Base-by-base conservation (phyloP, 345 rosid species). In the Arabis hirsuta region DNA sequence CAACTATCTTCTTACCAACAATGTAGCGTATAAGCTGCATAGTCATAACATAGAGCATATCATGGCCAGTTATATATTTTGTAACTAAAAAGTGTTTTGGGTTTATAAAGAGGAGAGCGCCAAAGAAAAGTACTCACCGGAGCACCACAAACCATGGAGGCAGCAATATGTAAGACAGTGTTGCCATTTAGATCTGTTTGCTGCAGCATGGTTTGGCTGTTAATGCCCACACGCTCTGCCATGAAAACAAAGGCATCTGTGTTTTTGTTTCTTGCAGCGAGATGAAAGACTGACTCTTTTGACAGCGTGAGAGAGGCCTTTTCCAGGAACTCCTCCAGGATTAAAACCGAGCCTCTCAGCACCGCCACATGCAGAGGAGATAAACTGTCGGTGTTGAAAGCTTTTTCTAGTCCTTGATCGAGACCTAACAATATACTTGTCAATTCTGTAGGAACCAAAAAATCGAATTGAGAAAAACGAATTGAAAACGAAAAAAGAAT, bases 321-420 rank as follows among this genome's bases (percentile, higher is more conserved):
- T 2, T 63, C 55, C 5, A 87, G 50, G 39, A 87, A 69, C 74
- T 82, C 85, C 43, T 82, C 81, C 34, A 83, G 55, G 67, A 85
- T 76, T 14, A n/a, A 71, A 1, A 84, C 81, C 3, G 79, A 71
- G n/a, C 91, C 91, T 73, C 68, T 82, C 26, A 71, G 69, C 4
- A 82, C 85, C 2, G 91, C 87, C 56, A 74, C 66, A 48, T 83
- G 89, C 38, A 85, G 78, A 9, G 91, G 85, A 3, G 86, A 76
- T 13, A 85, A 73, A 31, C 91, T 89, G 1, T 75, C 54, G 14
- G 77, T 69, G 73, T 82, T 84, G 36, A 71, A 76, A 1, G 63
- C 62, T 45, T 72, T 58, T 36, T 80, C 76, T 47, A 79, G 71
- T 29, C 83, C 73, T 2, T 79, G 12, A 14, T 83, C 86, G 2